phyloP scores from a whole-genome alignment of 2,329 filamentous ascomycete species.

The Triangularia verruculosa region DNA sequence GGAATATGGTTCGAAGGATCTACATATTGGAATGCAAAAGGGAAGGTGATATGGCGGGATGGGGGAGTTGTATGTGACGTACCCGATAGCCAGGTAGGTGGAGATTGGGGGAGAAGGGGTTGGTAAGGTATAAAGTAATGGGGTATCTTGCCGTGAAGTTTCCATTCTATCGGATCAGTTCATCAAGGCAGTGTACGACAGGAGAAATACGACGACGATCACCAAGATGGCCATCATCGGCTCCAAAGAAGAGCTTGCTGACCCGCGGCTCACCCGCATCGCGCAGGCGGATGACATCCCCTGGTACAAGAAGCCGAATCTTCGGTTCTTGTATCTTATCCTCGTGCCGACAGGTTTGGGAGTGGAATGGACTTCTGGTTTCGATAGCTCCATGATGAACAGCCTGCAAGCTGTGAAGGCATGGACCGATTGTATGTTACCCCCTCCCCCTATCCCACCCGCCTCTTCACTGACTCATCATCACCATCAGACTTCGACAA shows the following conservation, averaged over 20 bases:
- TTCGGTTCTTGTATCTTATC: conserved; percentile 39
- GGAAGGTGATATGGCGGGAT: not conserved
- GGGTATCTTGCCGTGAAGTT: not conserved
- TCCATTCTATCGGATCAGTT: not conserved
- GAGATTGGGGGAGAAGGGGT: not conserved
- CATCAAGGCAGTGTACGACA: not conserved
- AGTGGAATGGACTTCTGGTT: conserved; percentile 44
- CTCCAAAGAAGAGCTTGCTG: conserved; percentile 35
- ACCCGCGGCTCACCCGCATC: conserved; percentile 36
- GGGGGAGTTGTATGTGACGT: not conserved
- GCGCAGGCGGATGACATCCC: conserved; percentile 34
- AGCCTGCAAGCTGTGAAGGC: conserved; percentile 39
- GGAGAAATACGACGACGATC: not conserved
- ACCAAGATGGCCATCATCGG: conserved; percentile 32
- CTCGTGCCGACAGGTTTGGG: conserved; percentile 41
- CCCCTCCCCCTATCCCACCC: not conserved
- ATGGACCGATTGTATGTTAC: conserved; percentile 37
- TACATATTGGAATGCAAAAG: not conserved
- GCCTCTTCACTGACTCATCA: not conserved
- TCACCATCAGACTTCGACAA: conserved; percentile 38
- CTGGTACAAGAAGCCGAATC: conserved; percentile 42
- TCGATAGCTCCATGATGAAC: conserved; percentile 45
- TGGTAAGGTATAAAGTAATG: not conserved
- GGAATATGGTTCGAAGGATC: not conserved
- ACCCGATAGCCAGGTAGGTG: not conserved